Evolutionary conservation across 495 filamentous ascomycete genomes (phyloP), one percentile per base, ranked within the genome.

Genomic region (Neurospora tetraspora): DNA sequence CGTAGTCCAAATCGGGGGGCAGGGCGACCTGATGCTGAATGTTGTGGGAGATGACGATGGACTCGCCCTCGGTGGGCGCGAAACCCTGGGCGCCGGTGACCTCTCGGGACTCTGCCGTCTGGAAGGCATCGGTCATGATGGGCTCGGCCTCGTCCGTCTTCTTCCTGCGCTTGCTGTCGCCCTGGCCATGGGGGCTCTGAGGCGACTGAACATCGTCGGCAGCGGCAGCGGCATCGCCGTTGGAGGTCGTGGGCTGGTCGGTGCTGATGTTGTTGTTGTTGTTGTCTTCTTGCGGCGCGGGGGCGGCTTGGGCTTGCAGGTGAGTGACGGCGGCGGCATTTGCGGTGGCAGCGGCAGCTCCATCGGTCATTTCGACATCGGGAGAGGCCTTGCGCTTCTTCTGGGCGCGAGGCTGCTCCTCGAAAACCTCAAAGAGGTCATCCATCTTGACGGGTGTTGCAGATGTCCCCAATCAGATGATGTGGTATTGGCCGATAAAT

Each of bases 1-100:
- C 90, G 84, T 97, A 97, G 76, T 86, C 83, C 42, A 86, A 80
- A 79, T 95, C 92, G 5, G 94, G 93, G 2, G 96, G 96, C 39
- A 98, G 86, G 36, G 96, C 93, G 73, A 98, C 96, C 82, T 99
- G 94, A 88, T 99, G 96, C 79, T 96, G 93, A 75, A 99, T 95
- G 84, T 99, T 97, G 83, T 98, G 96, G 18, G 92, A 94, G 31
- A 99, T 82, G 34, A 95, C 89, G 65, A 99, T 89, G 20, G 92
- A 89, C 39, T 81, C 80, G 20, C 69, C 74, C 69, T 81, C 81
- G n/a, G 86, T 81, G 12, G 86, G 82, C 75, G 94, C 92, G 40
- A 98, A 88, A n/a, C 94, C 95, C 71, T 90, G 89, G 8, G 92
- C 91, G 5, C 89, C 91, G 39, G 90, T 91, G 38, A 98, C 88